These are phyloP conservation scores for Ramalina peruviana DNA, from an alignment of 495 filamentous ascomycete genomes.

Conservation along the genomic window DNA sequence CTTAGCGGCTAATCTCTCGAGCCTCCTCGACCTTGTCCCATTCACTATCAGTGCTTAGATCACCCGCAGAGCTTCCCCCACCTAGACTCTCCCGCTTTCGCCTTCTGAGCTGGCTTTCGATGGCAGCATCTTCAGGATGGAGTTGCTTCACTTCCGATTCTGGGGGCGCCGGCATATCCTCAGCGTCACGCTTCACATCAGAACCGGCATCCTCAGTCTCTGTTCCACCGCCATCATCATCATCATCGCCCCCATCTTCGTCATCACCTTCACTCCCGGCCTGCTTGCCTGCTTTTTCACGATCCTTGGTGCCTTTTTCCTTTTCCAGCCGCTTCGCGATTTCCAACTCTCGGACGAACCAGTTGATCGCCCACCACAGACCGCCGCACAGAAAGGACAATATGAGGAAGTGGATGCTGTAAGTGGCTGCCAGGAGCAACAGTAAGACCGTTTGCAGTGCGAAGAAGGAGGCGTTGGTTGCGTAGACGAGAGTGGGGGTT, in stretches of 20 bases:
- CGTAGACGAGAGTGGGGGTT: conserved; percentile 73
- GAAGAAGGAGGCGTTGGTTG: conserved; percentile 82
- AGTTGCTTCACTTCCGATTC: neutral
- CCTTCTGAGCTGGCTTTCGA: conserved; percentile 10
- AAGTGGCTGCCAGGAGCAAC: conserved; percentile 62
- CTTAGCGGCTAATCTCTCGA: conserved; percentile 6
- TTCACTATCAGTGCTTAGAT: conserved; percentile 41
- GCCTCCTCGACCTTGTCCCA: conserved; percentile 28
- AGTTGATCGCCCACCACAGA: conserved; percentile 89
- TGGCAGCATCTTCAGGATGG: conserved; percentile 14
- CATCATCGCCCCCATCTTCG: conserved; percentile 17
- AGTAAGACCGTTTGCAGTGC: conserved; percentile 68
- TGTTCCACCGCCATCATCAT: conserved; percentile 31
- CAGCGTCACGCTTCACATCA: conserved; percentile 4
- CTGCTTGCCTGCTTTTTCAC: conserved; percentile 21
- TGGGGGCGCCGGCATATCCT: conserved; percentile 13
- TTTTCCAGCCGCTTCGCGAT: conserved; percentile 49
- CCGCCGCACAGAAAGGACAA: conserved; percentile 65
- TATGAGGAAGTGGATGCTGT: conserved; percentile 75
- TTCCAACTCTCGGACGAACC: conserved; percentile 77
- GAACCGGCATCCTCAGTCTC: conserved; percentile 29
- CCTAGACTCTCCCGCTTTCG: conserved; percentile 31
- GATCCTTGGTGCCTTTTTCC: conserved; percentile 37
- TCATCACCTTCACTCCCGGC: conserved; percentile 21
- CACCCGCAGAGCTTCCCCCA: conserved; percentile 30